Conservation (phyloP, 805 yeast genomes). For the Blastobotrys americana region DNA sequence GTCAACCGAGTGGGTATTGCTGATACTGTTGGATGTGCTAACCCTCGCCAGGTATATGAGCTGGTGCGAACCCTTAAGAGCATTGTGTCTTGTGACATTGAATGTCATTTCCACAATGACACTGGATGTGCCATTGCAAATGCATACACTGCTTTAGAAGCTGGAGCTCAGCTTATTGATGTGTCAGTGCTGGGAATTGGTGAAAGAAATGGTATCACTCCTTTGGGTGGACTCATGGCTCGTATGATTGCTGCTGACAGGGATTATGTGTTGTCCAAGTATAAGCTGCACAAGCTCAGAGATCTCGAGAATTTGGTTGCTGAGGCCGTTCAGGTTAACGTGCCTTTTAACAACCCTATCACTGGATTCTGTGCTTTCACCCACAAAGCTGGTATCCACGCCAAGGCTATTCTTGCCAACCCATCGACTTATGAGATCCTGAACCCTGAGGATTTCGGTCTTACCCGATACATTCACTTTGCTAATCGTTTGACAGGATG, state of each 20-base stretch:
- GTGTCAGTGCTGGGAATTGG: slow-evolving; percentile 96
- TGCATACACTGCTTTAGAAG: slow-evolving; percentile 97
- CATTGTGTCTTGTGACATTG: slow-evolving; percentile 94
- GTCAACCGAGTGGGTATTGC: slow-evolving; percentile 99
- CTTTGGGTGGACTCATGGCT: slow-evolving; percentile 97
- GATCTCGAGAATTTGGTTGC: slow-evolving; percentile 95
- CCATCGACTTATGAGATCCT: slow-evolving; percentile 98
- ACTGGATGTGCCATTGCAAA: slow-evolving; percentile 99
- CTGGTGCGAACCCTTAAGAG: slow-evolving; percentile 87
- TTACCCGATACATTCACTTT: slow-evolving; percentile 92
- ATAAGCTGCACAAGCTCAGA: slow-evolving; percentile 91
- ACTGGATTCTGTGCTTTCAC: slow-evolving; percentile 99
- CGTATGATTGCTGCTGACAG: slow-evolving; percentile 98
- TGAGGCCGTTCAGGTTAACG: slow-evolving; percentile 92
- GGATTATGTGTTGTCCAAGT: slow-evolving; percentile 88
- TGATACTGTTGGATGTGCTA: slow-evolving; percentile 98
- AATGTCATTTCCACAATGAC: slow-evolving; percentile 98
- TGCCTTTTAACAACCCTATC: slow-evolving; percentile 97
- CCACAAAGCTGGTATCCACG: slow-evolving; percentile 99
- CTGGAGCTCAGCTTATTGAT: slow-evolving; percentile 92
- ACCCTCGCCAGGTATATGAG: slow-evolving; percentile 98
- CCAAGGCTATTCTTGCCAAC: slow-evolving; percentile 96
- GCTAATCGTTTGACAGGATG: slow-evolving; percentile 98
- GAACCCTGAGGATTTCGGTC: slow-evolving; percentile 91
- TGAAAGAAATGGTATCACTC: slow-evolving; percentile 97